These are phyloP conservation scores for Fusarium stilboides DNA, from an alignment of 2,329 filamentous ascomycete genomes.

Conservation along the genomic window DNA sequence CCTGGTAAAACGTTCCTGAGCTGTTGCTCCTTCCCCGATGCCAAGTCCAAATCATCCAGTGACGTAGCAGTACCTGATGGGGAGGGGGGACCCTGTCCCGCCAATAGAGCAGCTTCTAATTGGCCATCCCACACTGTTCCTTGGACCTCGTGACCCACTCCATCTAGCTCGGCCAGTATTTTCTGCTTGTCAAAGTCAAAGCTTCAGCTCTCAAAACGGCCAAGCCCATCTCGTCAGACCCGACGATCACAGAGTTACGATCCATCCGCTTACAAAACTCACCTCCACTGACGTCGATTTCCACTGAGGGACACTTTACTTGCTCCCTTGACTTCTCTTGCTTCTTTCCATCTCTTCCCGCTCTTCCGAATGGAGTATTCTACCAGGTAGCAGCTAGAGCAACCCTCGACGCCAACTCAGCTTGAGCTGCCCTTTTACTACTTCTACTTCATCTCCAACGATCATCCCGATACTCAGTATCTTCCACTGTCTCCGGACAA, in stretches of 20 bases:
- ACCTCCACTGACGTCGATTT: conserved; percentile 37
- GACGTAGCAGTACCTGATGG: conserved; percentile 44
- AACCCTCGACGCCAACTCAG: conserved; percentile 26
- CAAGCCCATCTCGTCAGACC: conserved; percentile 26
- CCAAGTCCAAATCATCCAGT: conserved; percentile 40
- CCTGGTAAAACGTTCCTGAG: conserved; percentile 14
- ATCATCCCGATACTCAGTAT: neutral
- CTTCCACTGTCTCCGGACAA: neutral
- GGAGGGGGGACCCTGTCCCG: conserved; percentile 41
- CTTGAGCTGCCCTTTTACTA: conserved; percentile 35
- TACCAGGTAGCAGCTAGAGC: conserved; percentile 20
- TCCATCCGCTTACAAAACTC: conserved; percentile 27
- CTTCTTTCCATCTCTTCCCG: neutral
- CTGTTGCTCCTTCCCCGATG: conserved; percentile 15
- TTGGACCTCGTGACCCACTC: conserved; percentile 33
- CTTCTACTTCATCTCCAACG: neutral
- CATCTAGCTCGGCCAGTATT: conserved; percentile 20
- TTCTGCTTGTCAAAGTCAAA: conserved; percentile 19
- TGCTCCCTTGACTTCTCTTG: conserved; percentile 1
- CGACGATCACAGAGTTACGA: conserved; percentile 25
- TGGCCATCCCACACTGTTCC: conserved; percentile 24
- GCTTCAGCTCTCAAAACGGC: conserved; percentile 20
- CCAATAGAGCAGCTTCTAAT: conserved; percentile 10
- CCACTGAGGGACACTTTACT: conserved; percentile 5
- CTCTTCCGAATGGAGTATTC: conserved; percentile 31